Base-by-base conservation (phyloP, 2,329 filamentous ascomycete species). In the Periglandula ipomoeae region DNA sequence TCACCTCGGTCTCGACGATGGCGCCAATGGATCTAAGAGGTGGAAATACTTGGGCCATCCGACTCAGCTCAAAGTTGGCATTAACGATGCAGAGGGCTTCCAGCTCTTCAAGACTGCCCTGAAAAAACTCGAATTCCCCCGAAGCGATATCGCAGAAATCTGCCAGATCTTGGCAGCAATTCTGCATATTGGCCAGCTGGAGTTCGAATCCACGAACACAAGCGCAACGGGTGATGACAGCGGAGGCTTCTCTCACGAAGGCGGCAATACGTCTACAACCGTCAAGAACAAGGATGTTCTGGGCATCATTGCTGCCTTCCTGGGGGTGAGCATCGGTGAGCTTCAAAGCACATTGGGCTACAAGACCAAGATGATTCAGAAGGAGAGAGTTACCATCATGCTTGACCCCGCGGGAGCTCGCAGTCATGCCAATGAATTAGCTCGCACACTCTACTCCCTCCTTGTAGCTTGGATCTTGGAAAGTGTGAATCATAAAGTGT, bases 301-400 rank as follows among this genome's bases (percentile, higher is more conserved):
- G 6, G 76, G 75, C 39, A 88, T 91, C 43, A 78, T 98, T 47
- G 90, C 93, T 10, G 90, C 91, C n/a, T 98, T 98, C 73, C 73
- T 98, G 2, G 93, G 93, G 42, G 85, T 98, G 6, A 80, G 82
- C 58, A 79, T 85, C 9, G 75, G 81, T 44, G 88, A 95, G 52
- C 75, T 98, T 5, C 90, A 98, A 69, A 83, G 79, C 35, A 95
- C 89, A 26, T 74, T 98, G 50, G 89, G 90, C 3, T 95, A 96
- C 74, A 94, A 95, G 71, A 97, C 89, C 19, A 96, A 95, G 74
- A 96, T 93, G 57, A 84, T 98, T 49, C 87, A 94, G 62, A 86
- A 89, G 54, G 93, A 98, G 72, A 85, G 93, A 48, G 93, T 98
- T n/a, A 98, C 93, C 0, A 87, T 98, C 55, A 95, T 98, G 90